Base-by-base conservation (phyloP, 2,329 filamentous ascomycete genomes). In the Penicillium sp. region DNA sequence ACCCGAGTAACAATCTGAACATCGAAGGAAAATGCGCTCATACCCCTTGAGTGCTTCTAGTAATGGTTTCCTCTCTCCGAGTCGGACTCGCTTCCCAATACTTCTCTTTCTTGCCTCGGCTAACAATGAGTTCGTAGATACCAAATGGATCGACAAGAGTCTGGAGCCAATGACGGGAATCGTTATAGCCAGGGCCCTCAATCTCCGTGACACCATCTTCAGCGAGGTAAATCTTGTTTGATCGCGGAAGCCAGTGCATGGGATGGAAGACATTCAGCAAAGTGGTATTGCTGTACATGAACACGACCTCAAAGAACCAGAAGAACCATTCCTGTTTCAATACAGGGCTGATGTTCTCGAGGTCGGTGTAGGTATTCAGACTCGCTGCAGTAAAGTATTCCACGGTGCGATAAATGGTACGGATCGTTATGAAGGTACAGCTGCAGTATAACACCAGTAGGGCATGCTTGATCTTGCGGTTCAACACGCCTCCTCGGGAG, bases 261-360 rank as follows among this genome's bases (percentile, higher is more conserved):
- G 82, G 82, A 54, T 83, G 81, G 47, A 76, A 82, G 21, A 81
- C 55, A 58, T 83, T 83, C n/a, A 84, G 71, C 51, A 84, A 62
- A 5, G 76, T 73, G 13, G 78, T 81, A 60, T 83, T 83, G 49
- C 76, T 60, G 19, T 81, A 78, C 77, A 85, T 83, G 51, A 83
- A 76, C 3, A 72, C 67, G 5, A 75, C 77, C 62, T 85, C 83
- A 57, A 85, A 83, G 33, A 84, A 71, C 77, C 80, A 85, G 59
- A 84, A 81, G 61, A 79, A 82, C 65, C 77, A 77, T 56, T 85
- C 82, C 49, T 81, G 75, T 42, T 73, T 73, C 52, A 73, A 53
- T 17, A 71, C 41, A 1, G 71, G 70, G 31, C 66, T 70, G 29
- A 73, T 77, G 67, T 56, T 75, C 61, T 64, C 67, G 62, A 49